These are phyloP conservation scores for Zygotorulaspora florentina DNA, from an alignment of 805 yeast genomes.

Conservation along the genomic window DNA sequence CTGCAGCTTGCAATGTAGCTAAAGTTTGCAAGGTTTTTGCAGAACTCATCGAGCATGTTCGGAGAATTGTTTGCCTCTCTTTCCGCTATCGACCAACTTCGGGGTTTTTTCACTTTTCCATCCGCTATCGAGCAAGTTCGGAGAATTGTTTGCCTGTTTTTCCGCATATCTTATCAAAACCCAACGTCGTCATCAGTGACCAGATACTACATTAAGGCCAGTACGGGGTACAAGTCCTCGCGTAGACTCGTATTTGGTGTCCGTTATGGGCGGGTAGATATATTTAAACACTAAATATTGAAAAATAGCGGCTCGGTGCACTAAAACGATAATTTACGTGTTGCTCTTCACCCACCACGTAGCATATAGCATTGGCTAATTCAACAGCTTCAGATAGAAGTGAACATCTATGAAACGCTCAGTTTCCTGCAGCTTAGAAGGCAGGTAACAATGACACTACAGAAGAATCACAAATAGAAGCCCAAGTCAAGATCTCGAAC, in stretches of 20 bases:
- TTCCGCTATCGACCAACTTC: not conserved
- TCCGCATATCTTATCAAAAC: conserved; percentile 1
- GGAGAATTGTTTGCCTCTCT: not conserved
- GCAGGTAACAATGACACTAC: not conserved
- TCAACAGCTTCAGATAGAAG: not conserved
- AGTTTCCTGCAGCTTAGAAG: not conserved
- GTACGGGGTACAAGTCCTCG: no score
- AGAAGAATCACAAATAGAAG: not conserved
- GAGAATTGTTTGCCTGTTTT: conserved; percentile 1
- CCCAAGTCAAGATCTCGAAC: not conserved
- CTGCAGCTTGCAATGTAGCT: not conserved
- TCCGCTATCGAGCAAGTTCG: not conserved
- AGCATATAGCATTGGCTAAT: not conserved
- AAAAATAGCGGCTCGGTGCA: not conserved
- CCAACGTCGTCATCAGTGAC: conserved; percentile 1
- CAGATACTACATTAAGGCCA: not conserved
- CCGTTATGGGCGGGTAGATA: no score
- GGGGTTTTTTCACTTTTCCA: not conserved
- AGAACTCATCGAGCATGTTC: not conserved
- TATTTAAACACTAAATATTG: no score
- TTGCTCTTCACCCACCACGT: not conserved
- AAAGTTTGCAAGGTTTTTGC: not conserved
- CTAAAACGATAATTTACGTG: no score
- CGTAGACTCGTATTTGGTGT: no score
- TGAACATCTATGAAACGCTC: not conserved